Base-by-base conservation (phyloP, 177 flowering plant genomes). In the Vitis hybrid region DNA sequence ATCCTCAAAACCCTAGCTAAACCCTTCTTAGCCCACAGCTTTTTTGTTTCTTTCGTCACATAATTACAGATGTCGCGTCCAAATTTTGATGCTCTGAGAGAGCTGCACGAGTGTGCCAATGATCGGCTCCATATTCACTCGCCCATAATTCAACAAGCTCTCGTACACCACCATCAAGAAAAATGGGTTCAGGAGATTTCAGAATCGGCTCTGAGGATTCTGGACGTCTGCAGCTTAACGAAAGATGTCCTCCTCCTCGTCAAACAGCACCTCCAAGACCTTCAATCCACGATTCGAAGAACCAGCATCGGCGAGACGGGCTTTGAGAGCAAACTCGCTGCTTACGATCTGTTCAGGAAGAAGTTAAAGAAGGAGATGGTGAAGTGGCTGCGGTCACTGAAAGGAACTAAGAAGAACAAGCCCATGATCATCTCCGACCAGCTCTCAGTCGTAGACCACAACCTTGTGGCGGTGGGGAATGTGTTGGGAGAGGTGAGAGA, bases 21-120 rank as follows among this genome's bases (percentile, higher is more conserved):
- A 40, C 8, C 45, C 5, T 6, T 34, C 45, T 40, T 40, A 4
- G 45, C 30, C 30, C 30, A 26, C 30, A 26, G 30, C 30, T 26
- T 26, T 26, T 26, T 26, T 26, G 30, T 26, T 26, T 26, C 30
- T 26, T 26, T 26, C 30, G 30, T 26, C 0, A 26, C 30, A 26
- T 0, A 34, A 34, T 34, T 34, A 40, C 21, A 55, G 66, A 71
- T 78, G 78, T 71, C 72, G 13, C 49, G 60, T 50, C 74, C 64
- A 12, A 74, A 77, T 32, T 84, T 86, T 64, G 76, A 75, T 26
- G 81, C 80, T 12, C 81, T 88, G 2, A 75, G 76, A 62, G 79
- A 81, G 59, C 48, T 85, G 45, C 92, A 85, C 64, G 80, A 85
- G 60, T 75, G 76, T 7, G 89, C 85, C 0, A 88, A 87, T 64